Conservation (phyloP, 768 basidiomycete species). For the Tulasnella sp. region DNA sequence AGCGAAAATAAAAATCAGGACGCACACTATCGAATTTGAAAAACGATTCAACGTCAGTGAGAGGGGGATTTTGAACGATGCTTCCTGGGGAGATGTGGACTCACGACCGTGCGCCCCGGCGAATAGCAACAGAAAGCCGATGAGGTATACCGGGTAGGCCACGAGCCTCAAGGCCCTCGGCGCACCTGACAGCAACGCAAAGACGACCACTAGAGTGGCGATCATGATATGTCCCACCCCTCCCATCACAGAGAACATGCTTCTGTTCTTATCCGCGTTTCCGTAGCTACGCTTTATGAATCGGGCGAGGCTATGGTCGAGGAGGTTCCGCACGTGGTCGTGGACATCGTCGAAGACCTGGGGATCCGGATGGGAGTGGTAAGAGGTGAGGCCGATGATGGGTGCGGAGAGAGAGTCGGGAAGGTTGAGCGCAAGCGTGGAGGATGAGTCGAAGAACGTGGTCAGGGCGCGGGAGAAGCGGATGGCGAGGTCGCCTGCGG, state of each 20-base stretch:
- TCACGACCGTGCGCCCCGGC: conserved; percentile 17
- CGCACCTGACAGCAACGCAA: not conserved
- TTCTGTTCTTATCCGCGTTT: conserved; percentile 18
- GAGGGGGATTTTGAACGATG: not conserved
- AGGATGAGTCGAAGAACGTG: not conserved
- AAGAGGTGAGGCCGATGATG: not conserved
- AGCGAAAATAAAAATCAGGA: conserved; percentile 19
- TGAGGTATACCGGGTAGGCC: conserved; percentile 17
- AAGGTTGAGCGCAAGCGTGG: conserved; percentile 6
- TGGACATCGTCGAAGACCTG: not conserved
- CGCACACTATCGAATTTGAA: conserved; percentile 7
- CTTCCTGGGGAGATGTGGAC: not conserved
- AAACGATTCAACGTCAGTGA: not conserved
- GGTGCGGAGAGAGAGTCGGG: not conserved
- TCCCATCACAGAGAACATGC: conserved; percentile 15
- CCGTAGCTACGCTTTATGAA: conserved; percentile 1
- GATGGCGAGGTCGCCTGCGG: not conserved
- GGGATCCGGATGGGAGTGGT: not conserved
- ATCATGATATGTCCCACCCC: conserved; percentile 15
- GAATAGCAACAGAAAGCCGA: conserved; percentile 16
- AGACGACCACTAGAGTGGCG: conserved; percentile 16
- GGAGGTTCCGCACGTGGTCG: not conserved
- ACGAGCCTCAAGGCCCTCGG: conserved; percentile 8
- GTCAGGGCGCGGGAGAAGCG: not conserved
- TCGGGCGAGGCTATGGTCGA: not conserved